Evolutionary conservation across 2,329 filamentous ascomycete genomes (phyloP), one percentile per base, ranked within the genome.

Genomic region (Diplodia sapinea): DNA sequence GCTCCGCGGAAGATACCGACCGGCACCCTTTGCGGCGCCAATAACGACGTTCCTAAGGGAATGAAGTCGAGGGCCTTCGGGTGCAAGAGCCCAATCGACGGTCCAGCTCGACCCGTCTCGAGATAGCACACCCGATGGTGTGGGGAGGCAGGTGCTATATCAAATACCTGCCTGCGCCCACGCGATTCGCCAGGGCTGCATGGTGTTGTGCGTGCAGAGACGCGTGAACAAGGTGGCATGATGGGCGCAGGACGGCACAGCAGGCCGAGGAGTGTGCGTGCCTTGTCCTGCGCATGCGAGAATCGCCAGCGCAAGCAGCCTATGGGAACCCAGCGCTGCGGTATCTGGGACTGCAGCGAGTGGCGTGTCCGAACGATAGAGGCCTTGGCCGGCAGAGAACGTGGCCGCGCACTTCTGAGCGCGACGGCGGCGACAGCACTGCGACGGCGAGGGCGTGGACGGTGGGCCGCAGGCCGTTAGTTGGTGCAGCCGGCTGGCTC

Each of bases 191-290:
- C 47, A 51, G 59, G 59, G 59, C 59, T 63, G 59, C 59, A 51
- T 62, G 47, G 59, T 63, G 59, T 63, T 63, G 59, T 63, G 59
- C 40, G 29, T 62, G 57, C 57, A 62, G 56, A 59, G 56, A 40
- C 36, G 36, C 36, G 38, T 20, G 11, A 23, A 47, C 38, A 49
- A 29, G 40, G 43, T 63, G 59, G 59, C 59, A 63, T 63, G 59
- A 63, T 51, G 59, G 59, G 31, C 59, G 59, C 59, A 63, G 40
- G 43, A 63, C 23, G 56, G 56, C 56, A 29, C 56, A 33, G 56
- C 55, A 56, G 40, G 59, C 43, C 59, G 26, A 38, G 59, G 59
- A 63, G 38, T 51, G 13, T 38, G 47, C 59, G 47, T 63, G 59
- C 59, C 59, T 51, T 17, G 29, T 31, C 13, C 59, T 36, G 59